phyloP scores from a whole-genome alignment of 2,329 filamentous ascomycete species.

The Ophiostoma tasmaniense region DNA sequence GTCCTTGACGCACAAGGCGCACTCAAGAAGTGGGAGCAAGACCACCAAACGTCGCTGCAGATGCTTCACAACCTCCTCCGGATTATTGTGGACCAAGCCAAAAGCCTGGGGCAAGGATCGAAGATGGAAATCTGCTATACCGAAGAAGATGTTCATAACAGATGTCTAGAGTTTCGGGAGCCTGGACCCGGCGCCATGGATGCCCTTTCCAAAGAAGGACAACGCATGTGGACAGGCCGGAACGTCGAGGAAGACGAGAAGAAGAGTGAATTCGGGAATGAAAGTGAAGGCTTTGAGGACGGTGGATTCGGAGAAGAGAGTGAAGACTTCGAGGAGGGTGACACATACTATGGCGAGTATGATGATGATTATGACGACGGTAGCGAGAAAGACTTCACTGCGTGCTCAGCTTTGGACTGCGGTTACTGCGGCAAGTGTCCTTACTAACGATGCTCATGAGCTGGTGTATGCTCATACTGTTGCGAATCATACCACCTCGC shows the following conservation, averaged over 20 bases:
- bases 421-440: neutral
- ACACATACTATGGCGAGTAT: neutral
- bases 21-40: slow-evolving; percentile 31
- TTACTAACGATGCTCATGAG: neutral
- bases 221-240: neutral
- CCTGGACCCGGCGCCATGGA: neutral
- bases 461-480: neutral
- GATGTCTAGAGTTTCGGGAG: neutral
- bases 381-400: neutral
- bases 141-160: neutral
- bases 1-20: slow-evolving; percentile 27
- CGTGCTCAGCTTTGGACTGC: neutral
- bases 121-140: neutral
- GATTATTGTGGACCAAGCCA: slow-evolving; percentile 16
- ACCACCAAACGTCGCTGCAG: slow-evolving; percentile 26
- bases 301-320: neutral
- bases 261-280: neutral
- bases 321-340: neutral
- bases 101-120: neutral
- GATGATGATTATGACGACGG: neutral
- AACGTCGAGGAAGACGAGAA: neutral
- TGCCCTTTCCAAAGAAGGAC: neutral
- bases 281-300: neutral
- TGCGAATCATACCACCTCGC: neutral
- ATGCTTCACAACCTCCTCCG: slow-evolving; percentile 27